Evolutionary conservation across 208 protist species (phyloP).

Genomic region (Trichomonas tenax): DNA sequence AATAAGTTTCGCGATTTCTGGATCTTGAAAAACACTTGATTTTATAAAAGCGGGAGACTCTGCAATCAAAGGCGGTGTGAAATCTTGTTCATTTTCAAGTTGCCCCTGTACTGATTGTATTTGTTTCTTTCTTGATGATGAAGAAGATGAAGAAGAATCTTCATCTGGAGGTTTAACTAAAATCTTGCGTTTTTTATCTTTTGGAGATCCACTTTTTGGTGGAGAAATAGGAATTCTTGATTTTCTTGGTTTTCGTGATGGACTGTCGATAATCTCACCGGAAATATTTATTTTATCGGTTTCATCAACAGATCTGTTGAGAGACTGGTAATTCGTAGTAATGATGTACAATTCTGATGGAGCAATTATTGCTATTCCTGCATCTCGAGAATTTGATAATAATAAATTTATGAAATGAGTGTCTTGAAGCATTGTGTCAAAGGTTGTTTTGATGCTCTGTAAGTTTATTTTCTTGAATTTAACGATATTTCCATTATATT

Average conservation of each 20-base stretch:
- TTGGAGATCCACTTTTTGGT: not conserved
- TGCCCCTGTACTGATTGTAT: not conserved
- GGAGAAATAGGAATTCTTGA: not conserved
- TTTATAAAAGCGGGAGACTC: not conserved
- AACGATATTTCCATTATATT: not conserved
- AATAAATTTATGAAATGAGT: not conserved
- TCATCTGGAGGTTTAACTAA: not conserved
- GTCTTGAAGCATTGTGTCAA: not conserved
- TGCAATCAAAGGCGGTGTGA: not conserved
- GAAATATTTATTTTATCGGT: not conserved
- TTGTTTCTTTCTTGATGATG: not conserved
- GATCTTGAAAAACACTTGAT: not conserved
- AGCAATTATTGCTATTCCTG: not conserved
- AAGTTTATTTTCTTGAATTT: not conserved
- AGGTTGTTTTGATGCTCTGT: not conserved
- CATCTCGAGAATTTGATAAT: not conserved
- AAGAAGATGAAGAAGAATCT: not conserved
- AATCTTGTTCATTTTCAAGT: not conserved
- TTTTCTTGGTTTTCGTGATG: not conserved
- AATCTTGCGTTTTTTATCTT: not conserved
- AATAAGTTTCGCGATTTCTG: not conserved
- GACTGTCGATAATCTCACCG: not conserved
- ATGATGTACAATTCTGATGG: not conserved
- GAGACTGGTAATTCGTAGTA: not conserved
- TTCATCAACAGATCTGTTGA: not conserved